A percentile compares a stretch with the other conserved stretches of the same genome.
Conservation (phyloP, 257 asterid genomes). For the Fraxinus anomala region DNA sequence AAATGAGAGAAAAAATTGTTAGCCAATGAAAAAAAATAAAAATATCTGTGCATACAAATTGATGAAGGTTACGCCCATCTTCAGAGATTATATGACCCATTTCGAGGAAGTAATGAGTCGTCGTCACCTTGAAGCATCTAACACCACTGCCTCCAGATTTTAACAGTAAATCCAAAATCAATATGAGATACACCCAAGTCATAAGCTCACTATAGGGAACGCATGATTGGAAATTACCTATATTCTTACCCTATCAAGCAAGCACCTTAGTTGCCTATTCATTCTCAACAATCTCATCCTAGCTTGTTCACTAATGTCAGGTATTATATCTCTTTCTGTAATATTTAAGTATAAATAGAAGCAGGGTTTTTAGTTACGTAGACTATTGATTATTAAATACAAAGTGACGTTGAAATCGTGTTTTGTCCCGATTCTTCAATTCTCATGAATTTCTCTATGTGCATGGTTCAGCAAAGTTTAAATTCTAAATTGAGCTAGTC, state of each 20-base stretch:
- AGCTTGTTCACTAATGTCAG: not conserved
- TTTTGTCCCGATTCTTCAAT: too few species aligned
- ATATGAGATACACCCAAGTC: not conserved
- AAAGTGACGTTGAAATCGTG: too few species aligned
- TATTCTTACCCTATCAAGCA: not conserved
- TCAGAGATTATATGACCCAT: not conserved
- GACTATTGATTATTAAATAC: too few species aligned
- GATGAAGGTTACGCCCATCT: not conserved
- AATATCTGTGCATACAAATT: not conserved
- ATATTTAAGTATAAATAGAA: too few species aligned
- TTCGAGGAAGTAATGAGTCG: not conserved
- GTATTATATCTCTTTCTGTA: not conserved
- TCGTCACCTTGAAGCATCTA: not conserved
- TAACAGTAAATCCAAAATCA: not conserved
- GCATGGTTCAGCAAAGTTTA: too few species aligned
- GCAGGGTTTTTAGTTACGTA: too few species aligned
- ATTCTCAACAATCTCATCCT: not conserved
- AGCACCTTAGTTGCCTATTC: not conserved
- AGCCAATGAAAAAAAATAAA: not conserved
- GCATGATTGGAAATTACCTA: not conserved
- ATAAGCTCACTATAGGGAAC: not conserved
- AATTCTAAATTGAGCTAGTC: too few species aligned
- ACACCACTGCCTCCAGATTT: not conserved
- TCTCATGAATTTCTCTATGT: too few species aligned
- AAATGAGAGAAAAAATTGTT: not conserved